Conservation (phyloP, 1,139 yeast species). For the Geotrichum candidum region DNA sequence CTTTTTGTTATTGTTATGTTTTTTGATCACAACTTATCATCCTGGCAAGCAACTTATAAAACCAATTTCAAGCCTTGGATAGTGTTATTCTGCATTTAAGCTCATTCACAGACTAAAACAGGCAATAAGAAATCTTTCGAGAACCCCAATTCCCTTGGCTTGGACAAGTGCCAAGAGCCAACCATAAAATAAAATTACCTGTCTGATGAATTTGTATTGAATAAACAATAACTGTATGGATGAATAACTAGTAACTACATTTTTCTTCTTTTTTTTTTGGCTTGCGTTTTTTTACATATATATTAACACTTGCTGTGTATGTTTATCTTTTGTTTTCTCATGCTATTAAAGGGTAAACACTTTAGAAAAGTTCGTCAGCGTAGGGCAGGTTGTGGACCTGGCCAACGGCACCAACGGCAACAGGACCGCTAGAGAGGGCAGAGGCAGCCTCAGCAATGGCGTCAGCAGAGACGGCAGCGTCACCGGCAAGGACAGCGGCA, state of each 20-base stretch:
- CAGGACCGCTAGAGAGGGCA: conserved; percentile 51
- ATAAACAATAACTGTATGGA: neutral
- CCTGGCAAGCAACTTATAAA: no score
- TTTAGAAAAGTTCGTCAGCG: conserved; percentile 70
- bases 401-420: conserved; percentile 89
- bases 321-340: neutral
- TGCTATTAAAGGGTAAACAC: neutral
- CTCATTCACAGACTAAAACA: no score
- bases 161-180: no score
- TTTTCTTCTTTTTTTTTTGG: neutral
- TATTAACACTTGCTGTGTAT: neutral
- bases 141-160: no score
- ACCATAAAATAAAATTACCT: no score
- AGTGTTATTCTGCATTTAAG: no score
- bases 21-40: no score
- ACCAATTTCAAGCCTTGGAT: no score
- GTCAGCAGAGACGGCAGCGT: conserved; percentile 36
- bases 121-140: no score
- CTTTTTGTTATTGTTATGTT: no score
- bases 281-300: neutral
- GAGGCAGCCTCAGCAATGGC: conserved; percentile 47
- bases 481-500: conserved; percentile 25
- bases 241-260: neutral
- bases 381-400: conserved; percentile 81
- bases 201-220: neutral